These are phyloP conservation scores for Oemleria cerasiformis DNA, from an alignment of 306 rosid genomes.

Conservation along the genomic window DNA sequence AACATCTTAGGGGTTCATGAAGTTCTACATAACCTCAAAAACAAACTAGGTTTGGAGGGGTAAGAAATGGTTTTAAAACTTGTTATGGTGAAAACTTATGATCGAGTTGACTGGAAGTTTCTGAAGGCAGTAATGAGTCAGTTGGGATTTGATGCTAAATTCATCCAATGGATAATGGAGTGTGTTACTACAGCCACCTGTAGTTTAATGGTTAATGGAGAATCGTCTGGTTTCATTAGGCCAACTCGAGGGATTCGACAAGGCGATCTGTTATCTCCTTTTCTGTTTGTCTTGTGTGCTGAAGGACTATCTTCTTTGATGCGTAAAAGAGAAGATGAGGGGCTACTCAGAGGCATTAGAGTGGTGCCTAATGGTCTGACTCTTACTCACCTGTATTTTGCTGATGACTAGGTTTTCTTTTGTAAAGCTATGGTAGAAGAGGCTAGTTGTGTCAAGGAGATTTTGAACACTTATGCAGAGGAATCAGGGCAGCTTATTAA, in stretches of 20 bases:
- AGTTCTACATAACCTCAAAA: neutral
- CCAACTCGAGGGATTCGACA: rapidly evolving
- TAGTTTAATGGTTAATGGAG: neutral
- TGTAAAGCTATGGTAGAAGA: rapidly evolving
- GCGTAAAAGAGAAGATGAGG: rapidly evolving
- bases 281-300: neutral
- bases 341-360: neutral
- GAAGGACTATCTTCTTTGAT: neutral
- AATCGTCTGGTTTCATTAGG: rapidly evolving
- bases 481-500: too few species aligned
- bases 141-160: neutral
- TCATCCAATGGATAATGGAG: neutral
- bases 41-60: neutral
- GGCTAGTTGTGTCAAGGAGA: rapidly evolving
- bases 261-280: neutral
- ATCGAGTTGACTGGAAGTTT: neutral
- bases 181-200: neutral
- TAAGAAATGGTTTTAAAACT: neutral
- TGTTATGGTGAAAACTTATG: neutral
- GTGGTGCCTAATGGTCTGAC: rapidly evolving
- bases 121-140: neutral
- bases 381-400: neutral
- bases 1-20: neutral
- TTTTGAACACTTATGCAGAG: neutral
- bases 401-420: rapidly evolving